Base-by-base conservation (phyloP, 1,284 basidiomycete species). In the Cutaneotrichosporon dermatis region DNA sequence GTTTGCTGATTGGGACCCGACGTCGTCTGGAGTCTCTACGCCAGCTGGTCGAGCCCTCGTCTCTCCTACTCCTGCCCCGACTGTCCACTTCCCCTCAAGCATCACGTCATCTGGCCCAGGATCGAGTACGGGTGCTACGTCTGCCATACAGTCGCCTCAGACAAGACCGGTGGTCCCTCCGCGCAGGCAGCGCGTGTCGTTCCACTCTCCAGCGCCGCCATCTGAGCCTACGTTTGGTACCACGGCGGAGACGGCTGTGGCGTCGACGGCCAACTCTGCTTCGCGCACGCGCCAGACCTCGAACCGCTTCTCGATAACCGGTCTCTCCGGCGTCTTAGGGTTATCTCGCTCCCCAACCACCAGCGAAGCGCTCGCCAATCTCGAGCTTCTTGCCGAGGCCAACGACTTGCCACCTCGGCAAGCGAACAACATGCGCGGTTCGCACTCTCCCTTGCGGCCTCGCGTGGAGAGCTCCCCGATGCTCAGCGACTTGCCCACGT, bases 291-390 rank as follows among this genome's bases (percentile, higher is more conserved):
- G 55, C 36, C 42, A 50, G 35, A 44, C 50, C 12, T 41, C 45
- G 40, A 52, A 42, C 13, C 60, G 73, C 34, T 76, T 75, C 59
- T 75, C 73, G 13, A 70, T 76, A 35, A 70, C 69, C 3, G 72
- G 71, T 16, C 67, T 72, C 10, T 71, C 69, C 6, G 72, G 70
- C 33, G 69, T 72, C 9, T 61, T 75, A n/a, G 73, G 75, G 8
- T 60, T 71, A 35, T 50, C 51, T 4, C 57, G 62, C 10, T 61
- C 54, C 7, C 63, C 66, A 5, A 66, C 65, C 5, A 57, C 51
- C 1, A 66, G 64, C 34, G 72, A 68, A 7, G 75, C 73, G 3
- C 62, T 68, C 11, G 63, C 68, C 1, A 69, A 64, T 45, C 63
- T 76, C 9, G 56, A 67, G 33, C 64, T 67, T 12, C 58, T 76